phyloP scores from a whole-genome alignment of 257 asterid genomes.

The Lavandula angustifolia region DNA sequence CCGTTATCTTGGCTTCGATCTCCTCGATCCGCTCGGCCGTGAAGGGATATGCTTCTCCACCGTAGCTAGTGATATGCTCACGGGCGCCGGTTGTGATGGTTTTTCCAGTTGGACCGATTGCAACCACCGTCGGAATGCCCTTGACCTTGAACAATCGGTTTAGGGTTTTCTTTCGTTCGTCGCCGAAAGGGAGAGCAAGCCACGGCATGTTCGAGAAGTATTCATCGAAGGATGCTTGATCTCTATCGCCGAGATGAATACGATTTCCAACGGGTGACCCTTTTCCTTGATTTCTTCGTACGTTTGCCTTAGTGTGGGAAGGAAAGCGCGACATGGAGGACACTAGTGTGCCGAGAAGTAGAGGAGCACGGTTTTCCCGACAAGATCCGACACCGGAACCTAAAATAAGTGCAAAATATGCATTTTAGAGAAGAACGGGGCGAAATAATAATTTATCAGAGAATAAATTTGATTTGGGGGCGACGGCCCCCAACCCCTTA shows the following conservation, averaged over 20 bases:
- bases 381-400: conserved; percentile 69
- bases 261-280: conserved; percentile 49
- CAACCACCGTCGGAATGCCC: conserved; percentile 78
- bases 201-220: conserved; percentile 79
- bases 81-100: conserved; percentile 65
- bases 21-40: conserved; percentile 68
- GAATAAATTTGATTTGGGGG: no score
- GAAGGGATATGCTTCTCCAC: conserved; percentile 79
- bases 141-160: conserved; percentile 55
- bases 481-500: no score
- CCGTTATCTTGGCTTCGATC: conserved; percentile 71
- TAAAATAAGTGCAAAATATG: no score
- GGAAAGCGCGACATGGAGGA: conserved; percentile 86
- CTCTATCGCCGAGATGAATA: conserved; percentile 76
- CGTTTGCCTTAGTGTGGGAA: conserved; percentile 56
- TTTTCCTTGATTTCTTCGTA: conserved; percentile 55
- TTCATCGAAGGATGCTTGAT: conserved; percentile 59
- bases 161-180: conserved; percentile 50
- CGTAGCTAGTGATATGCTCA: conserved; percentile 50
- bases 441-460: no score
- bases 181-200: conserved; percentile 77
- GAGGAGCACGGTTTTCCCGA: conserved; percentile 66
- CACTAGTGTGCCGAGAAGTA: conserved; percentile 85
- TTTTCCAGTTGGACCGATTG: conserved; percentile 69
- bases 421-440: no score